Base-by-base conservation (phyloP, 1,284 basidiomycete genomes). In the Acaromyces ingoldii region DNA sequence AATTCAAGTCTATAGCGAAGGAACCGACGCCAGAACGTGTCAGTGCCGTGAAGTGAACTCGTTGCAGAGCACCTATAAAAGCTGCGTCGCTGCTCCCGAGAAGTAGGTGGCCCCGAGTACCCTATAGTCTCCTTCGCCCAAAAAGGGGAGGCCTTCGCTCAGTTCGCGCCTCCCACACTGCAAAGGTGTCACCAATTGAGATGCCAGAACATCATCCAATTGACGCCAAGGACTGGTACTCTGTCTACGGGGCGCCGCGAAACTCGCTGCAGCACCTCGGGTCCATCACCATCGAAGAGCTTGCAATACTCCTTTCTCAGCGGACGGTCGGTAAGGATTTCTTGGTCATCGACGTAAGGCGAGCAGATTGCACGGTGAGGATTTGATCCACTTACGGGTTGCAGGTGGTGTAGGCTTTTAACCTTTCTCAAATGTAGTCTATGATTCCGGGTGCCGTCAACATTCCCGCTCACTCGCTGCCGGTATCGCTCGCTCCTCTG, bases 381-480 rank as follows among this genome's bases (percentile, higher is more conserved):
- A 19, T 21, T 6, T 21, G 26, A 13, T 33, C 33, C 28, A 50
- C 55, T 59, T 6, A 37, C 9, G 6, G 29, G 19, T 22, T 2
- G 13, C 17, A 24, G 25, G 41, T 11, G 11, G 15, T 39, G 17
- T 7, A 15, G 9, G 10, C 17, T 11, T 10, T 24, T 17, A 10
- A 26, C 24, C 17, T 19, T 21, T 6, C 24, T 33, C 19, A 7
- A 28, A n/a, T 40, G 13, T 11, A 65, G 65, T 57, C 48, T 25
- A 70, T 74, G 40, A 70, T 77, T 28, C 62, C 59, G 2, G 67
- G 63, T 10, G 76, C 76, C 0, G 60, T 77, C 55, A 77, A 77
- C 49, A 61, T 77, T 0, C 76, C 76, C 2, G 72, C 76, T 0
- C 76, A 77, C 25, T 69, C 76, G 2, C 62, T 77, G 39, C 71